phyloP scores from a whole-genome alignment of 2,329 filamentous ascomycete genomes.

The Pseudogymnoascus sp. region DNA sequence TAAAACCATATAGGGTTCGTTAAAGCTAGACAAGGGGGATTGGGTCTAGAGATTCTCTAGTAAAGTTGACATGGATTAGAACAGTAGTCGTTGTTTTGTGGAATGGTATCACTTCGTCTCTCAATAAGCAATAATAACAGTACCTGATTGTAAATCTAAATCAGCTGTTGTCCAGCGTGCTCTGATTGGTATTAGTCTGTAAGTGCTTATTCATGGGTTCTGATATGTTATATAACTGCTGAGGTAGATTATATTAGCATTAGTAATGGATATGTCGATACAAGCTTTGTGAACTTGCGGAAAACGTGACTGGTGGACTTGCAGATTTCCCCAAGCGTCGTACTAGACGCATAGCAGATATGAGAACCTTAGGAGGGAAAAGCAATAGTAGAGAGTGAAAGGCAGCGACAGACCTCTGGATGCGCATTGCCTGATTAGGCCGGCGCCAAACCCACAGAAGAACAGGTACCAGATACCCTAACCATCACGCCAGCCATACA shows the following conservation, averaged over 20 bases:
- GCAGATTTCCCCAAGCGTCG: neutral
- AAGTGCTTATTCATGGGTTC: neutral
- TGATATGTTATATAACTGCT: neutral
- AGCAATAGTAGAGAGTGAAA: too few species aligned
- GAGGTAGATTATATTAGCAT: neutral
- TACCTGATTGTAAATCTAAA: neutral
- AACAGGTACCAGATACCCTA: neutral
- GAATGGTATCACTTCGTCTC: too few species aligned
- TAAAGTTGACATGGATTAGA: too few species aligned
- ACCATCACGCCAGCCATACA: neutral
- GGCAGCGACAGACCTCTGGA: too few species aligned
- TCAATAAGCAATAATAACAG: neutral
- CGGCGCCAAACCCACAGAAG: too few species aligned
- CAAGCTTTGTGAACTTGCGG: neutral
- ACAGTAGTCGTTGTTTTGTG: too few species aligned
- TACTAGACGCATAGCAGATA: too few species aligned
- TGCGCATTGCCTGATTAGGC: too few species aligned
- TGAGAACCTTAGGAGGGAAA: too few species aligned
- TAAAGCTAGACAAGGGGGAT: too few species aligned
- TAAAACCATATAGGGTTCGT: too few species aligned
- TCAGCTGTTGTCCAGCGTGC: neutral
- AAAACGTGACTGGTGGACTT: neutral
- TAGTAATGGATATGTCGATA: neutral
- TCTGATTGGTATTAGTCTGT: neutral
- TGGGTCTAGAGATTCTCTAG: too few species aligned